These are phyloP conservation scores for Gryganskiella cystojenkinii DNA, from an alignment of 192 early-diverging fungal genomes.

Conservation along the genomic window DNA sequence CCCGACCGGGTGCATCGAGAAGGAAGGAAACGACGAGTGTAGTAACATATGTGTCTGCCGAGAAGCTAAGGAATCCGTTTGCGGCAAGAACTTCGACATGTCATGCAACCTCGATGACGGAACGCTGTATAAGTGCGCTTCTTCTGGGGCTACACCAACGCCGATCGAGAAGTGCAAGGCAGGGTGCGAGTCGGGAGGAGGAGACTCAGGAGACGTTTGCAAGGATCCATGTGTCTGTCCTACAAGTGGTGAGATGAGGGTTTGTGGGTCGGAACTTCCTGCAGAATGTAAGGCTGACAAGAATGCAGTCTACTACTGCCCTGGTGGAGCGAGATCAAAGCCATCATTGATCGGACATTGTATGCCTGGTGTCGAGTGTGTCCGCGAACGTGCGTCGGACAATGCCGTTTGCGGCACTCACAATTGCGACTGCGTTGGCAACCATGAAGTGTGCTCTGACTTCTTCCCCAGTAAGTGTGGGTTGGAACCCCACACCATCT, in stretches of 20 bases:
- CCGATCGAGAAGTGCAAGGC: not conserved
- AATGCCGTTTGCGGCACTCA: slow-evolving; percentile 7
- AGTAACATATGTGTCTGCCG: too few species aligned
- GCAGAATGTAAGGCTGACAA: not conserved
- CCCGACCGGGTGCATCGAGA: too few species aligned
- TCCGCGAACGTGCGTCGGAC: not conserved
- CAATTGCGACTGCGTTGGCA: slow-evolving; percentile 9
- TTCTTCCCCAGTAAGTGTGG: slow-evolving; percentile 12
- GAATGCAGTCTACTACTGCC: slow-evolving; percentile 4
- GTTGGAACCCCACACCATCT: slow-evolving; percentile 1
- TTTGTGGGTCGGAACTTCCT: too few species aligned
- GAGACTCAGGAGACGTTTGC: not conserved
- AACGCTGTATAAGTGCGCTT: not conserved
- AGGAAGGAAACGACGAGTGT: too few species aligned
- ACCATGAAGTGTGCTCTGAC: slow-evolving; percentile 2
- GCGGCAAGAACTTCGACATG: not conserved
- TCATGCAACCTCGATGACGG: not conserved
- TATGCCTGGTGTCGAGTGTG: slow-evolving; percentile 7
- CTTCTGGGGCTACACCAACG: not conserved
- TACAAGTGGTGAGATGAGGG: not conserved
- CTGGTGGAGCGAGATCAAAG: not conserved
- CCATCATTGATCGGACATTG: slow-evolving; percentile 2
- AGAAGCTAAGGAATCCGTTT: not conserved
- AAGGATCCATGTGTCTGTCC: not conserved
- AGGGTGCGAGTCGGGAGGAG: not conserved